A percentile compares a stretch with the other conserved stretches of the same genome.
These are phyloP conservation scores for Setomelanomma holmii DNA, from an alignment of 2,329 filamentous ascomycete species.

Conservation along the genomic window DNA sequence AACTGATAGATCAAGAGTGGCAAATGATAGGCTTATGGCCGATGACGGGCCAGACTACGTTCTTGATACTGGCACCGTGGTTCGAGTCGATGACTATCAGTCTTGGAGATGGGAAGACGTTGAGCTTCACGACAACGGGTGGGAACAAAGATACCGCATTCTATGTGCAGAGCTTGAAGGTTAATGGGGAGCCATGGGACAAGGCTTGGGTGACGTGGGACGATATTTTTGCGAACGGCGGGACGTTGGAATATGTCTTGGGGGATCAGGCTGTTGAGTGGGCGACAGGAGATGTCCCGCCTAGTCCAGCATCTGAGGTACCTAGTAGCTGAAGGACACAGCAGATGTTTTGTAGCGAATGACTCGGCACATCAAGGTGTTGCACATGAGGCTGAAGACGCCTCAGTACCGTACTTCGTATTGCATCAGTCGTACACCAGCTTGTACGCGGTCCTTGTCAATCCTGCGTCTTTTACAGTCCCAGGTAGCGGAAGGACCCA, in stretches of 20 bases:
- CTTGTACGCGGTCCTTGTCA: no score
- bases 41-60: slow-evolving; percentile 72
- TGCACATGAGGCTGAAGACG: no score
- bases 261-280: slow-evolving; percentile 61
- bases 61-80: slow-evolving; percentile 62
- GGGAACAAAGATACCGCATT: slow-evolving; percentile 55
- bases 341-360: no score
- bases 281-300: slow-evolving; percentile 66
- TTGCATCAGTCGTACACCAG: no score
- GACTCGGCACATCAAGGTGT: no score
- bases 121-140: slow-evolving; percentile 63
- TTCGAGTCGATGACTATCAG: slow-evolving; percentile 62
- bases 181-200: slow-evolving; percentile 69
- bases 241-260: slow-evolving; percentile 69
- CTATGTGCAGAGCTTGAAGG: slow-evolving; percentile 70
- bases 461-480: no score
- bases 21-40: slow-evolving; percentile 43
- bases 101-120: slow-evolving; percentile 61
- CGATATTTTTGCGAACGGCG: slow-evolving; percentile 67
- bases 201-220: slow-evolving; percentile 71
- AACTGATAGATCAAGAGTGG: slow-evolving; percentile 29
- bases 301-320: slow-evolving; percentile 60
- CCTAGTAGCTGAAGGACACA: neutral
- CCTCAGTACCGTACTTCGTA: no score
- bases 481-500: no score